A percentile compares a stretch with the other conserved stretches of the same genome.
Conservation (phyloP, 495 filamentous ascomycete species). For the Copromyces sp. region DNA sequence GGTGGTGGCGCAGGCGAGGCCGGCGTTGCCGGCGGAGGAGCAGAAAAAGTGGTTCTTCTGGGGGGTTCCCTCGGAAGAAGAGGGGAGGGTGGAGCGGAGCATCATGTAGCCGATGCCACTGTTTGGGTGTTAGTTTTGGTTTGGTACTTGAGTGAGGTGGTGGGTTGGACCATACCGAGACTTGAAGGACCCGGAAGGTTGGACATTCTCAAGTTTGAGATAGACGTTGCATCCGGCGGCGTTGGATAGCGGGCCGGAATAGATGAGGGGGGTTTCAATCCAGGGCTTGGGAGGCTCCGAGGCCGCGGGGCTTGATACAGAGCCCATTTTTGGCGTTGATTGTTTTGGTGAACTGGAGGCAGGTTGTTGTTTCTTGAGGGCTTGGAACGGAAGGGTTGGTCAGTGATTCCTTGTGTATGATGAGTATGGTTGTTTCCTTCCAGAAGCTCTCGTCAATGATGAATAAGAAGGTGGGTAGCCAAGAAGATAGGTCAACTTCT, state of each 20-base stretch:
- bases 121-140: not conserved
- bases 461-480: not conserved
- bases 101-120: conserved; percentile 72
- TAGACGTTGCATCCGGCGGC: conserved; percentile 71
- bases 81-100: conserved; percentile 38
- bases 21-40: conserved; percentile 83
- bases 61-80: conserved; percentile 12
- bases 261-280: conserved; percentile 63
- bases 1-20: conserved; percentile 79
- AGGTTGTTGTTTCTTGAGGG: not conserved
- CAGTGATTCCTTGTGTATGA: not conserved
- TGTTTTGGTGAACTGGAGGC: not conserved
- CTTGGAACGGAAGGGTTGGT: not conserved
- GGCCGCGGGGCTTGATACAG: conserved; percentile 6
- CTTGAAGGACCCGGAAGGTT: conserved; percentile 93
- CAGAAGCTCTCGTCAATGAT: not conserved
- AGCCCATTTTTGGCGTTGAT: conserved; percentile 26
- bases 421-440: not conserved
- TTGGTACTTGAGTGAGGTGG: not conserved
- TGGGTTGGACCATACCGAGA: conserved; percentile 42
- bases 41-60: conserved; percentile 67
- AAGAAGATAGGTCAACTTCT: not conserved
- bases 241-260: conserved; percentile 55
- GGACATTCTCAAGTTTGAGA: conserved; percentile 89
- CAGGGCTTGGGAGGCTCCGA: conserved; percentile 44